phyloP scores from a whole-genome alignment of 768 basidiomycete genomes.

The Termitomyces eurrhizus region DNA sequence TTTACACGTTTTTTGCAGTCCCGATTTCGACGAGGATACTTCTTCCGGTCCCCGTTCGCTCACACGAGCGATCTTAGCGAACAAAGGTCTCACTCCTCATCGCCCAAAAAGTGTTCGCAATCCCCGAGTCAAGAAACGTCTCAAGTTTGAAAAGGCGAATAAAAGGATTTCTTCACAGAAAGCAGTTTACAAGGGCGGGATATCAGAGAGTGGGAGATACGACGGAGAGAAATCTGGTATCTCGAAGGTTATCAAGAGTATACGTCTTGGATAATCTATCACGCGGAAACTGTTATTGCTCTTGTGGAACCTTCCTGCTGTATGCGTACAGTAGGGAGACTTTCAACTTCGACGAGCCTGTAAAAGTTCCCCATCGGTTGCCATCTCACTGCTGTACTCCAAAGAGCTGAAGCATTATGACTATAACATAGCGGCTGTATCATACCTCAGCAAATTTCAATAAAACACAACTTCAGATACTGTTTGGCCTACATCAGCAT shows the following conservation, averaged over 20 bases:
- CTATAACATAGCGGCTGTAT: background rate
- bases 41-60: conserved; percentile 77
- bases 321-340: background rate
- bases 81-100: conserved; percentile 90
- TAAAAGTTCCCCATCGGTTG: background rate
- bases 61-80: conserved; percentile 87
- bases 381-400: background rate
- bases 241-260: conserved; percentile 83
- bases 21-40: conserved; percentile 29
- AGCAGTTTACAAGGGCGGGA: conserved; percentile 89
- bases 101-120: conserved; percentile 90
- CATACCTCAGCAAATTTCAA: too few species aligned
- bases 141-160: conserved; percentile 92
- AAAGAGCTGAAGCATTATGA: background rate
- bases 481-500: background rate
- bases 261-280: conserved; percentile 53
- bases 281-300: background rate
- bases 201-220: conserved; percentile 67
- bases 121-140: conserved; percentile 95
- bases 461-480: background rate
- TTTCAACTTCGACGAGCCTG: background rate
- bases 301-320: background rate
- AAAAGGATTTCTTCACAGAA: conserved; percentile 87
- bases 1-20: conserved; percentile 15
- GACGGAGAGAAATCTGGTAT: conserved; percentile 93